Percentiles rank a stretch among this genome's conserved stretches.
Conservation (phyloP, 2,329 filamentous ascomycete genomes). For the Neurospora crassa region DNA sequence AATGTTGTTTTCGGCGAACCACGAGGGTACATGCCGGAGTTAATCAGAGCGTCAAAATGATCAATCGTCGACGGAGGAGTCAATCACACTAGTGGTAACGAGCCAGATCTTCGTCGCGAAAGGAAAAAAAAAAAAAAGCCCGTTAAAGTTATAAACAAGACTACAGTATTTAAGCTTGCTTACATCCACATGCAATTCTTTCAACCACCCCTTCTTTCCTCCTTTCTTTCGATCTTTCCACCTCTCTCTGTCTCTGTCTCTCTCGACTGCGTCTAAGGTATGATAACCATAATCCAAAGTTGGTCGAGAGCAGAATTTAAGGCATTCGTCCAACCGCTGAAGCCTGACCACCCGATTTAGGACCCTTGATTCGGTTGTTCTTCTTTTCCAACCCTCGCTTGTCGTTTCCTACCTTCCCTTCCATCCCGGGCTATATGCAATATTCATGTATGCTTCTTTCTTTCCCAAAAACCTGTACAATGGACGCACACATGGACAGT, state of each 20-base stretch:
- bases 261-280: constrained; percentile 7
- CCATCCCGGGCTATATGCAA: not conserved
- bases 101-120: not conserved
- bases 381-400: not conserved
- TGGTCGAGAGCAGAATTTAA: not conserved
- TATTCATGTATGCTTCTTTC: not conserved
- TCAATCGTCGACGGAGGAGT: not conserved
- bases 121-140: not conserved
- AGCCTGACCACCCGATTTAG: not conserved
- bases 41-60: not conserved
- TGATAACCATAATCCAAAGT: not conserved
- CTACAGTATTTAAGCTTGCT: not conserved
- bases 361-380: not conserved
- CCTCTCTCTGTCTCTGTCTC: not conserved
- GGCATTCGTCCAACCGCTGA: not conserved
- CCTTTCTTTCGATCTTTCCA: not conserved
- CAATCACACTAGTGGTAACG: not conserved
- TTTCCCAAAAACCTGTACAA: not conserved
- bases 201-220: not conserved
- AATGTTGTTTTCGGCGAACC: not conserved
- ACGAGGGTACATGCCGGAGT: not conserved
- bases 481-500: not conserved
- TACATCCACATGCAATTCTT: not conserved
- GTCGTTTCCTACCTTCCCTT: not conserved
- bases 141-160: not conserved